A percentile compares a stretch with the other conserved stretches of the same genome.
These are phyloP conservation scores for Ophiocordyceps camponoti-rufipedis DNA, from an alignment of 2,329 filamentous ascomycete species.

Conservation along the genomic window DNA sequence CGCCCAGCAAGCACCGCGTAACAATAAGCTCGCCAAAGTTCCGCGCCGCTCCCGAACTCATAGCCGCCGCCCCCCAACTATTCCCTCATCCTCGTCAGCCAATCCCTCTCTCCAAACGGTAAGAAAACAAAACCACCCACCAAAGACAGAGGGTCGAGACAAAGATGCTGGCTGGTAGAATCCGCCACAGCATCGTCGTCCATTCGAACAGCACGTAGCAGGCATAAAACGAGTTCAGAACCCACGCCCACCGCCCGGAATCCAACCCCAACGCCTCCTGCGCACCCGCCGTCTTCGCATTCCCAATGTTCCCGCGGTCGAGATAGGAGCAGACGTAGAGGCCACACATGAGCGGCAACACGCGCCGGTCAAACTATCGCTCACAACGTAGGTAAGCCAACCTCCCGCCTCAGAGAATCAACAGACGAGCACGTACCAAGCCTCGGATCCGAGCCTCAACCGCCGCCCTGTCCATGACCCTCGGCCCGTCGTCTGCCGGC, in stretches of 20 bases:
- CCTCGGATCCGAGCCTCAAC: conserved; percentile 1
- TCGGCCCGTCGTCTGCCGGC: not conserved
- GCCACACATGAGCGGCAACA: conserved; percentile 2
- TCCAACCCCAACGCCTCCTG: conserved; percentile 5
- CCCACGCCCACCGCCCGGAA: conserved; percentile 8
- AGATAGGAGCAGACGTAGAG: conserved; percentile 2
- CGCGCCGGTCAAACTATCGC: conserved; percentile 1
- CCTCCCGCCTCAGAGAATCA: too few species aligned
- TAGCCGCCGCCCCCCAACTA: conserved; percentile 4
- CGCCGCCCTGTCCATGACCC: not conserved
- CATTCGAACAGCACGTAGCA: conserved; percentile 9
- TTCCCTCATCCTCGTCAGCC: not conserved
- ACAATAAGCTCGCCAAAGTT: conserved; percentile 7
- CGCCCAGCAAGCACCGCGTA: conserved; percentile 9
- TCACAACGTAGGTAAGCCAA: too few species aligned
- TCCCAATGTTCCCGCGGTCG: conserved; percentile 5
- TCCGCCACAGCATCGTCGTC: conserved; percentile 8
- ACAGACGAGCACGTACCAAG: not conserved
- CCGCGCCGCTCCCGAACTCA: conserved; percentile 6
- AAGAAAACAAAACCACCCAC: conserved; percentile 1
- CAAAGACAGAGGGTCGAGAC: conserved; percentile 7
- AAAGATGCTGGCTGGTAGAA: conserved; percentile 7
- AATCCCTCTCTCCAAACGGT: too few species aligned
- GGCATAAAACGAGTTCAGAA: conserved; percentile 10
- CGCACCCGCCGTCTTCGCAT: conserved; percentile 9